These are phyloP conservation scores for Diddensiella transvaalensis DNA, from an alignment of 805 yeast genomes.

Conservation along the genomic window DNA sequence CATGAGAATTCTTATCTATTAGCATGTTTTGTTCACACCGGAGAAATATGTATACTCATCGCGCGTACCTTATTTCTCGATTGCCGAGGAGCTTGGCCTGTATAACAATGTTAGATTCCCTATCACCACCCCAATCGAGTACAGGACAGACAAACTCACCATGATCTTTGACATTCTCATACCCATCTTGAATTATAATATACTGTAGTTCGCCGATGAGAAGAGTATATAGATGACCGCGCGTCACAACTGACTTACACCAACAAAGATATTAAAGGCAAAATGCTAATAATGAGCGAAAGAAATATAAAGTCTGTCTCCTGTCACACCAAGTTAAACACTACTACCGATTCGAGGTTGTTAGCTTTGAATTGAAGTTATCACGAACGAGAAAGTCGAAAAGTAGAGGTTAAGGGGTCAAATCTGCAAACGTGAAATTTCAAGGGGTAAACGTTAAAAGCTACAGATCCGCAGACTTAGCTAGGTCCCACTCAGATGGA, in stretches of 20 bases:
- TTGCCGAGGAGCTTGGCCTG: slow-evolving; percentile 47
- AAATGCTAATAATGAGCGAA: too few relatives aligned
- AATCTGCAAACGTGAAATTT: background rate
- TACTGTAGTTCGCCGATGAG: background rate
- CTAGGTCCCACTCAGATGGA: background rate
- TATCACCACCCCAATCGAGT: background rate
- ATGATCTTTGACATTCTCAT: slow-evolving; percentile 29
- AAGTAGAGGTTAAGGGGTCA: too few relatives aligned
- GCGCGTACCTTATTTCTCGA: slow-evolving; percentile 44
- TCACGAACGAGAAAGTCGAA: too few relatives aligned
- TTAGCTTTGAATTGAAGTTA: too few relatives aligned
- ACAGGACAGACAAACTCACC: slow-evolving; percentile 15
- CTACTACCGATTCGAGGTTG: too few relatives aligned
- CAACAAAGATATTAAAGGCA: too few relatives aligned
- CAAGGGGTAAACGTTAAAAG: background rate
- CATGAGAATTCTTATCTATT: slow-evolving; percentile 61
- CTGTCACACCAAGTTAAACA: too few relatives aligned
- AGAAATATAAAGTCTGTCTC: too few relatives aligned
- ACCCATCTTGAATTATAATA: slow-evolving; percentile 26
- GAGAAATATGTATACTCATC: too few relatives aligned
- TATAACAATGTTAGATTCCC: background rate
- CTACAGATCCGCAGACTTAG: background rate
- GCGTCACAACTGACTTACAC: too few relatives aligned
- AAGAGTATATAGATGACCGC: background rate
- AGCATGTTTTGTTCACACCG: slow-evolving; percentile 4